Evolutionary conservation across 495 filamentous ascomycete genomes (phyloP).

Genomic region (Podospora didyma): DNA sequence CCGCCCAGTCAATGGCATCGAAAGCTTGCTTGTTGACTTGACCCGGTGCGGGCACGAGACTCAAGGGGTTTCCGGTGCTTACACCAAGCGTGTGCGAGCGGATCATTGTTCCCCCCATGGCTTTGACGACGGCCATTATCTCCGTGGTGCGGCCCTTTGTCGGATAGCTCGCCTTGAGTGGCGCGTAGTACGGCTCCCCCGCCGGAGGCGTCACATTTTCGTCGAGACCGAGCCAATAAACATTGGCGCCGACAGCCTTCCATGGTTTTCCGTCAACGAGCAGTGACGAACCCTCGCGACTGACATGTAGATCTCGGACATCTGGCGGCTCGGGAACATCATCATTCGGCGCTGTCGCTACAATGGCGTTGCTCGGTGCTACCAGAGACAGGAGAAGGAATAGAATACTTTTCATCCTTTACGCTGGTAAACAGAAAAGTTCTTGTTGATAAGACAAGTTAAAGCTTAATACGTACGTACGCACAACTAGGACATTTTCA

Average conservation of each 20-base stretch:
- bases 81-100: constrained; percentile 52
- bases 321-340: neutral
- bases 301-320: constrained; percentile 18
- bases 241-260: constrained; percentile 50
- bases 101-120: constrained; percentile 50
- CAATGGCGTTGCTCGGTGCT: neutral
- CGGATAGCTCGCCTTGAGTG: constrained; percentile 49
- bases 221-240: constrained; percentile 57
- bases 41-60: constrained; percentile 41
- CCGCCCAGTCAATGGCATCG: constrained; percentile 50
- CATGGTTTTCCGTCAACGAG: constrained; percentile 40
- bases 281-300: constrained; percentile 39
- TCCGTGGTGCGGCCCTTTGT: constrained; percentile 50
- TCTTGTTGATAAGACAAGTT: too few species aligned
- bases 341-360: too few species aligned
- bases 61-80: constrained; percentile 51
- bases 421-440: too few species aligned
- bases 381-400: neutral
- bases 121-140: constrained; percentile 47
- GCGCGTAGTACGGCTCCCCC: constrained; percentile 47
- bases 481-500: too few species aligned
- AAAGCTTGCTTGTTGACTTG: constrained; percentile 47
- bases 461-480: too few species aligned
- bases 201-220: constrained; percentile 51
- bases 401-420: too few species aligned